Evolutionary conservation across 192 early-diverging fungal genomes (phyloP).

Genomic region (Geranomyces michiganensis): DNA sequence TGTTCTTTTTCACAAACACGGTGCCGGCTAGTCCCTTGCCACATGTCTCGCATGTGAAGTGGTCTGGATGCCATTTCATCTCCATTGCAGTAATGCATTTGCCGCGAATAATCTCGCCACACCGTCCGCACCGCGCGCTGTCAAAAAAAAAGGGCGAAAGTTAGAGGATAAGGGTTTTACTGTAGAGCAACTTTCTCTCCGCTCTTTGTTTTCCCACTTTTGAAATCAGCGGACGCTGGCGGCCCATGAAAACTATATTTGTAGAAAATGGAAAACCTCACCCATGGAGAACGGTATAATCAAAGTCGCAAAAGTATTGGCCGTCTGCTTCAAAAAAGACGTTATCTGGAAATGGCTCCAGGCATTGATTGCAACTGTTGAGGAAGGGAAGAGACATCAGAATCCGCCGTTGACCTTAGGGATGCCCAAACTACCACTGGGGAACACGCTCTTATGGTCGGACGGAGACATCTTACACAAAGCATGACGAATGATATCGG

Average conservation of each 20-base stretch:
- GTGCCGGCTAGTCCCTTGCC: slow-evolving; percentile 39
- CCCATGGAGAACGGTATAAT: slow-evolving; percentile 44
- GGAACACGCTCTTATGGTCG: not conserved
- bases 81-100: slow-evolving; percentile 52
- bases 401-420: no score
- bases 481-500: slow-evolving; percentile 34
- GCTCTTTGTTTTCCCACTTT: no score
- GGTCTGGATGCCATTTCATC: slow-evolving; percentile 55
- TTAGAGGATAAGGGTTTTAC: not conserved
- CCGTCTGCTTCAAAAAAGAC: slow-evolving; percentile 43
- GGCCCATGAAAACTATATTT: no score
- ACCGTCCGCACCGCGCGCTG: slow-evolving; percentile 47
- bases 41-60: slow-evolving; percentile 50
- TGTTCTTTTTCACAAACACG: slow-evolving; percentile 48
- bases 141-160: slow-evolving; percentile 12
- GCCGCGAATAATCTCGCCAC: slow-evolving; percentile 48
- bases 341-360: slow-evolving; percentile 46
- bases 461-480: slow-evolving; percentile 30
- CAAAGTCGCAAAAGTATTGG: slow-evolving; percentile 45
- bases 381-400: not conserved
- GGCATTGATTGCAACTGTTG: slow-evolving; percentile 46
- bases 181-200: no score
- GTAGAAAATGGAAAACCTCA: slow-evolving; percentile 17
- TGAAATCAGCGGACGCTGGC: no score
- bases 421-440: not conserved